phyloP scores from a whole-genome alignment of 2,329 filamentous ascomycete species.

The Dothideomycetes sp. region DNA sequence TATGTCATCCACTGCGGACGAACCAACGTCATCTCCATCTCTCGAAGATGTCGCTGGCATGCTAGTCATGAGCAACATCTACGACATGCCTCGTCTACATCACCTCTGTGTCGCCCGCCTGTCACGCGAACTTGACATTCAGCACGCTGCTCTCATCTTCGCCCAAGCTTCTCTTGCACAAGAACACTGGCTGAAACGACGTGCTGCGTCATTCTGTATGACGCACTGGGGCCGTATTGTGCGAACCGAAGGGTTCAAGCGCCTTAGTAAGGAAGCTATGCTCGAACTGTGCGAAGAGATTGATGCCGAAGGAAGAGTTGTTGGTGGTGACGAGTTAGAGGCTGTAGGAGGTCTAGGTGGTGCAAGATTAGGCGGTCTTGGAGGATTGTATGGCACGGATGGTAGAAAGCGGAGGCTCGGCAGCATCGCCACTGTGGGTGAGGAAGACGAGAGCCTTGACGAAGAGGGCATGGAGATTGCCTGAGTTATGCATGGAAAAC shows the following conservation, averaged over 20 bases:
- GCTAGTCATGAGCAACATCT: conserved; percentile 95
- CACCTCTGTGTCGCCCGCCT: conserved; percentile 85
- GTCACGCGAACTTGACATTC: conserved; percentile 81
- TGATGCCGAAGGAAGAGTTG: conserved; percentile 81
- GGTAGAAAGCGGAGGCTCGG: conserved; percentile 33
- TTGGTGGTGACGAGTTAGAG: conserved; percentile 76
- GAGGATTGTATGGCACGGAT: conserved; percentile 17
- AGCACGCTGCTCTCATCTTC: conserved; percentile 93
- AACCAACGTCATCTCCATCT: conserved; percentile 16
- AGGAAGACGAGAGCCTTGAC: conserved; percentile 16
- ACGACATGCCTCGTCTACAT: conserved; percentile 89
- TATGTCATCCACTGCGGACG: conserved; percentile 10
- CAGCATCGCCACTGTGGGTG: conserved; percentile 22
- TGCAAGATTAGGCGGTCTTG: conserved; percentile 31
- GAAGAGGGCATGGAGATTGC: conserved; percentile 21
- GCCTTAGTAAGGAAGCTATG: conserved; percentile 64
- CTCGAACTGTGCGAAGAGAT: conserved; percentile 91
- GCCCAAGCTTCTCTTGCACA: conserved; percentile 81
- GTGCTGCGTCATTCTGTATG: conserved; percentile 80
- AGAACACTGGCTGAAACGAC: conserved; percentile 86
- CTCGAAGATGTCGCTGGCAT: conserved; percentile 83
- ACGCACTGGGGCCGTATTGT: conserved; percentile 93
- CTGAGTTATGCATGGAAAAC: background rate
- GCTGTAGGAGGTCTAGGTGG: conserved; percentile 43
- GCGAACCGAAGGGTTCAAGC: conserved; percentile 75